Percentiles rank a stretch among this genome's conserved stretches.
Conservation (phyloP, 306 rosid species). For the Argentina anserina region DNA sequence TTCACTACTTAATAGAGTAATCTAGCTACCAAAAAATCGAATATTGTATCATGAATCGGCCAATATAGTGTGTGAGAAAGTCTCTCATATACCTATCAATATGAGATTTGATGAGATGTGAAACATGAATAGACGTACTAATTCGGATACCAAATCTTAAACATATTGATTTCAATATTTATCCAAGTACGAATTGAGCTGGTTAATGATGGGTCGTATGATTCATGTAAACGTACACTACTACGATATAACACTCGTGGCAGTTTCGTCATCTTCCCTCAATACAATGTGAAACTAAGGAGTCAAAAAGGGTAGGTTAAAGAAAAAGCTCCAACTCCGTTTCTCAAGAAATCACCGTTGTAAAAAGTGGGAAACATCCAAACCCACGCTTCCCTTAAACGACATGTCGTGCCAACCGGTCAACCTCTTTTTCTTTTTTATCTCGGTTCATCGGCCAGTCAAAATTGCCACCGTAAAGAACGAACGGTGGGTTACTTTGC, state of each 20-base stretch:
- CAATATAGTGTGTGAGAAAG: too few species aligned
- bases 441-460: not conserved
- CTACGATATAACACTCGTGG: not conserved
- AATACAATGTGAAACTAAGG: too few species aligned
- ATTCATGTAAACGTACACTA: too few species aligned
- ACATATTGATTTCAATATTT: not conserved
- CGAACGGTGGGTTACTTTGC: conserved; percentile 12
- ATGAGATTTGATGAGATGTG: too few species aligned
- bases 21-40: too few species aligned
- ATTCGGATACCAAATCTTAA: too few species aligned
- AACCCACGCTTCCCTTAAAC: conserved; percentile 30
- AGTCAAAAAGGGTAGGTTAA: conserved; percentile 53
- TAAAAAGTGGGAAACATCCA: conserved; percentile 14
- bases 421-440: conserved; percentile 6
- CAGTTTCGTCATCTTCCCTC: conserved; percentile 3
- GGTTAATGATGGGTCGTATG: not conserved
- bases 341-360: conserved; percentile 28
- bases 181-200: too few species aligned
- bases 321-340: conserved; percentile 40
- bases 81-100: too few species aligned
- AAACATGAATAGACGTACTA: too few species aligned
- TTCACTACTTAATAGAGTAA: not conserved
- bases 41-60: not conserved
- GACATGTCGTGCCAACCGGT: conserved; percentile 40
- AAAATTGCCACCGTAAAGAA: conserved; percentile 1